phyloP scores from a whole-genome alignment of 2,329 filamentous ascomycete genomes.

The Emmonsiellopsis sp. region DNA sequence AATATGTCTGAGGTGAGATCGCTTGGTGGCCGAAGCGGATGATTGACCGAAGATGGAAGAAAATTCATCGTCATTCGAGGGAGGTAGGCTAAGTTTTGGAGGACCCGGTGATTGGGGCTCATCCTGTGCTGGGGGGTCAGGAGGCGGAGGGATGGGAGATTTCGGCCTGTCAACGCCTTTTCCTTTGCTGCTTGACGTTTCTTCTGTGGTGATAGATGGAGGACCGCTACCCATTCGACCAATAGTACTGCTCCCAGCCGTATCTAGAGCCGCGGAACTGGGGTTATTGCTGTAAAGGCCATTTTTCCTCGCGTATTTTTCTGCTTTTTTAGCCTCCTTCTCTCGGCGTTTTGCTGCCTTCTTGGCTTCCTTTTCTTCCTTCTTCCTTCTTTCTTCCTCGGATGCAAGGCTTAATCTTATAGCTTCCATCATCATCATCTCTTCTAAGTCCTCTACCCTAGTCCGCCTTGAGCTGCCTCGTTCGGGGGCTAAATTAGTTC shows the following conservation, averaged over 20 bases:
- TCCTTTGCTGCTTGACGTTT: conserved; percentile 46
- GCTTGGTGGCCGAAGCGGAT: conserved; percentile 45
- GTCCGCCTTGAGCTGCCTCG: conserved; percentile 48
- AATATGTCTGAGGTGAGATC: conserved; percentile 68
- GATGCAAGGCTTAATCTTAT: conserved; percentile 83
- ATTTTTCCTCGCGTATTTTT: conserved; percentile 57
- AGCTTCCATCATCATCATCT: conserved; percentile 98
- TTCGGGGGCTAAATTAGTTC: conserved; percentile 27
- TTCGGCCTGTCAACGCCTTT: conserved; percentile 56
- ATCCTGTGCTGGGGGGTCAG: conserved; percentile 13
- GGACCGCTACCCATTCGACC: conserved; percentile 28
- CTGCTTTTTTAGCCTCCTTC: conserved; percentile 71
- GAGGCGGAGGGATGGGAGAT: conserved; percentile 12
- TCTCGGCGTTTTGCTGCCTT: conserved; percentile 80
- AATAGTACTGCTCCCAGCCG: conserved; percentile 23
- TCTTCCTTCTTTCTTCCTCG: conserved; percentile 84
- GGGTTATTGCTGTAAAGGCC: conserved; percentile 45
- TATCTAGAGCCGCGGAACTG: conserved; percentile 54
- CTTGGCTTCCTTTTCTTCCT: conserved; percentile 66
- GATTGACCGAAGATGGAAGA: conserved; percentile 31
- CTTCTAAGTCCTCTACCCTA: conserved; percentile 80
- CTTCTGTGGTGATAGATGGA: conserved; percentile 28
- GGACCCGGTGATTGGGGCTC: conserved; percentile 23
- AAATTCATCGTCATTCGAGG: conserved; percentile 13
- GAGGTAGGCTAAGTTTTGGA: conserved; percentile 13